These are phyloP conservation scores for Leptographium wingfieldii DNA, from an alignment of 2,329 filamentous ascomycete species.

Conservation along the genomic window DNA sequence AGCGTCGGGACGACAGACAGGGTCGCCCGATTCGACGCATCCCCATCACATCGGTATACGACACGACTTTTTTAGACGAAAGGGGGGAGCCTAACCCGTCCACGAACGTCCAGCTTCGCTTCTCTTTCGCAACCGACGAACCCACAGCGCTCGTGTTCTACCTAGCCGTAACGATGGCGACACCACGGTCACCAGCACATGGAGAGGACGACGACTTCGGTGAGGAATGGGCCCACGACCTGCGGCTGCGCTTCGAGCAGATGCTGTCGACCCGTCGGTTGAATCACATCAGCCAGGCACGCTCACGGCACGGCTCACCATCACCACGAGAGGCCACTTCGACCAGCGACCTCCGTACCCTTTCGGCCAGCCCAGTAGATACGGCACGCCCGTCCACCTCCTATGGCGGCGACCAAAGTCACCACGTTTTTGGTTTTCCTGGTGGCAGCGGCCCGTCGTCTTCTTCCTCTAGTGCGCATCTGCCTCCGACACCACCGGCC, in stretches of 20 bases:
- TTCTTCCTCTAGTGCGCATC: not conserved
- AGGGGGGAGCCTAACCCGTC: not conserved
- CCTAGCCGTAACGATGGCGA: conserved; percentile 15
- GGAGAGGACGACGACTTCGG: conserved; percentile 35
- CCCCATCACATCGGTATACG: not conserved
- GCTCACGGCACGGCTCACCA: conserved; percentile 45
- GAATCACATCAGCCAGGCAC: conserved; percentile 63
- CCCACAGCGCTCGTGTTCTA: not conserved
- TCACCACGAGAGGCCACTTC: conserved; percentile 38
- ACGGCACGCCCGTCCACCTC: conserved; percentile 31
- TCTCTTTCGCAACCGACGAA: not conserved
- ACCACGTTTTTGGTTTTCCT: not conserved
- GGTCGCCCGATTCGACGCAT: not conserved
- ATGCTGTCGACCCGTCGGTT: conserved; percentile 76
- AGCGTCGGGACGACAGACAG: not conserved
- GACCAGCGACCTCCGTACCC: conserved; percentile 32
- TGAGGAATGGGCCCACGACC: conserved; percentile 64
- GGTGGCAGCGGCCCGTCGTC: not conserved
- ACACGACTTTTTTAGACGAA: not conserved
- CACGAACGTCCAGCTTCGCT: no score
- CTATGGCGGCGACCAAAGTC: conserved; percentile 22
- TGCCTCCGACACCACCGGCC: conserved; percentile 27
- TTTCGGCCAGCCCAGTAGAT: conserved; percentile 20
- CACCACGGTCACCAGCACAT: conserved; percentile 12
- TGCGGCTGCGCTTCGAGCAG: conserved; percentile 77